Evolutionary conservation across 331 rosid species (phyloP), one percentile per base, ranked within the genome.

Genomic region (Rosa hybrid): DNA sequence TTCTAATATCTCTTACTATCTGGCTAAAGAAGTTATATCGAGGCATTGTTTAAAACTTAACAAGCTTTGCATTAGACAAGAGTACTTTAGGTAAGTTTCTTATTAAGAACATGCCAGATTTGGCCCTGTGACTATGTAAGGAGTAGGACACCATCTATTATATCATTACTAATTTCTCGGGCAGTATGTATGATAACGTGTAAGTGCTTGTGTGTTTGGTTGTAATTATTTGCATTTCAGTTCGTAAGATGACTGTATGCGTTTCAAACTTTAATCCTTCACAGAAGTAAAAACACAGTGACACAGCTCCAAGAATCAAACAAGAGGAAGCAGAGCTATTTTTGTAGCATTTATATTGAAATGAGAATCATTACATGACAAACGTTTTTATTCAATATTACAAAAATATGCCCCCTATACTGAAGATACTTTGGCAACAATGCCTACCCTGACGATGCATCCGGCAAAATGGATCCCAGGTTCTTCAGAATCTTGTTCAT

Each of bases 1-100:
- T 88, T 53, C 39, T 91, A 69, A 30, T 86, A 18, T 79, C 75
- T 53, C 7, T 78, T 54, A 10, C 60, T 0, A 16, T 53, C 44
- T 42, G 20, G 67, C 16, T 54, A 75, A 78, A 49, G 53, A 78
- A 11, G 68, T 38, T n/a, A 13, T 14, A 5, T 23, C 54, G 6
- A 4, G 20, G 50, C 23, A 48, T 6, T 62, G 45, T 10, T 59
- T 59, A 59, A 59, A n/a, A 57, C 64, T 57, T 57, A 3, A 20
- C 25, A 3, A n/a, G 30, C 64, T 57, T 57, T n/a, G 64, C 13
- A 49, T 49, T 49, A 49, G 53, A 49, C 16, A 49, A 4, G 4
- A 49, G 3, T 49, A 13, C 6, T 49, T 4, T 45, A 45, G 49
- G 7, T 13, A 49, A 49, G 6, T 49, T 12, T 49, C 54, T 49